Evolutionary conservation across 1,284 basidiomycete species (phyloP), one percentile per base, ranked within the genome.

Genomic region (Ustilago xerochloae): DNA sequence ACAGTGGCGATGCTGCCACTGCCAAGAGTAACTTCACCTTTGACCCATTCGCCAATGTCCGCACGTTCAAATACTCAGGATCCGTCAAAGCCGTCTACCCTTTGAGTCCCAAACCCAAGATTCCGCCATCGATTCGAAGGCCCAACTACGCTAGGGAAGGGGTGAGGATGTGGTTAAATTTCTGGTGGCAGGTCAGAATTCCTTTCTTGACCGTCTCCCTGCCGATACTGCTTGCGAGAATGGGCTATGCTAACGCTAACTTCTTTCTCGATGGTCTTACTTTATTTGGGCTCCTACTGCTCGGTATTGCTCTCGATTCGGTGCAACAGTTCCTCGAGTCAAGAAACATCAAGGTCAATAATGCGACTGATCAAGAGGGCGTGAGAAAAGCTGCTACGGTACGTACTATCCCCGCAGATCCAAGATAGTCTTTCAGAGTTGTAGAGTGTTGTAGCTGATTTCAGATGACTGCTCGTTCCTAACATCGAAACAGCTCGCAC

Each of bases 401-500:
- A 48, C 26, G 76, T 65, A 30, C n/a, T 13, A 18, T 6, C 12
- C 20, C n/a, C n/a, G n/a, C n/a, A n/a, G n/a, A n/a, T n/a, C n/a
- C n/a, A n/a, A n/a, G n/a, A 36, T 16, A 2, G 2, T 12, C 3
- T 6, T 12, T 20, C 24, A 10, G 20, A 13, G 9, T 46, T 5
- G 18, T 46, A 6, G 10, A 22, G 10, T 26, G 43, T n/a, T 16
- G 1, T 10, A 13, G 43, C 22, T 22, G n/a, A n/a, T n/a, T n/a
- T n/a, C n/a, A 8, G 20, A 45, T 20, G 35, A 36, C 3, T 36
- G 3, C 35, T 7, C 20, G 10, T 22, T 43, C 32, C 15, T 58
- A 57, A 68, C 67, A 36, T 63, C 57, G 65, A 64, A 24, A 35
- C 38, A 98, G 94, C 88, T 97, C 69, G 90, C 89, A 10, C 88